Conservation (phyloP, 2,329 filamentous ascomycete species). For the Neophaeococcomyces aloes region DNA sequence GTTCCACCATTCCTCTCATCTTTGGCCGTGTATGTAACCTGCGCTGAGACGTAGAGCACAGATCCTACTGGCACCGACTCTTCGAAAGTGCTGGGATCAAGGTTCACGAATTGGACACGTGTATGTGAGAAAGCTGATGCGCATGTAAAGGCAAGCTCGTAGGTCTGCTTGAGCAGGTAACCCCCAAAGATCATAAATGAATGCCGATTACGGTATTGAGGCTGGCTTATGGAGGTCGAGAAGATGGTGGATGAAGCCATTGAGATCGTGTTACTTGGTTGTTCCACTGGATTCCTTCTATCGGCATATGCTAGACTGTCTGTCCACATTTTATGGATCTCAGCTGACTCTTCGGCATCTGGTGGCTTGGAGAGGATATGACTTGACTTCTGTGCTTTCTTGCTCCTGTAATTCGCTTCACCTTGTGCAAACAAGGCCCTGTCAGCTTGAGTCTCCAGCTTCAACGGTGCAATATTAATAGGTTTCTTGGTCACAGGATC, state of each 20-base stretch:
- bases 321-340: constrained; percentile 66
- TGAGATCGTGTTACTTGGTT: constrained; percentile 48
- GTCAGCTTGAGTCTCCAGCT: constrained; percentile 55
- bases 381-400: constrained; percentile 51
- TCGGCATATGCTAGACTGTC: constrained; percentile 54
- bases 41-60: constrained; percentile 63
- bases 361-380: constrained; percentile 57
- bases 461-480: constrained; percentile 50
- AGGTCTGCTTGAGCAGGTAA: constrained; percentile 62
- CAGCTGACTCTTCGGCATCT: constrained; percentile 58
- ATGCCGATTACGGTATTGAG: constrained; percentile 58
- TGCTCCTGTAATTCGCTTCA: constrained; percentile 55
- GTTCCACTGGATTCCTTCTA: constrained; percentile 43
- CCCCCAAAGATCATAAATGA: constrained; percentile 68
- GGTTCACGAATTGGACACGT: constrained; percentile 59
- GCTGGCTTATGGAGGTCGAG: constrained; percentile 65
- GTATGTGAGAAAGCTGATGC: constrained; percentile 60
- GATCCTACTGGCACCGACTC: constrained; percentile 66
- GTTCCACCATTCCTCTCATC: constrained; percentile 44
- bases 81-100: constrained; percentile 64
- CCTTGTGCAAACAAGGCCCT: constrained; percentile 52
- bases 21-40: constrained; percentile 57
- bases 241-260: constrained; percentile 55
- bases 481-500: constrained; percentile 58
- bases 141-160: constrained; percentile 66